Conservation (phyloP, 306 rosid species). For the Coriaria nepalensis region DNA sequence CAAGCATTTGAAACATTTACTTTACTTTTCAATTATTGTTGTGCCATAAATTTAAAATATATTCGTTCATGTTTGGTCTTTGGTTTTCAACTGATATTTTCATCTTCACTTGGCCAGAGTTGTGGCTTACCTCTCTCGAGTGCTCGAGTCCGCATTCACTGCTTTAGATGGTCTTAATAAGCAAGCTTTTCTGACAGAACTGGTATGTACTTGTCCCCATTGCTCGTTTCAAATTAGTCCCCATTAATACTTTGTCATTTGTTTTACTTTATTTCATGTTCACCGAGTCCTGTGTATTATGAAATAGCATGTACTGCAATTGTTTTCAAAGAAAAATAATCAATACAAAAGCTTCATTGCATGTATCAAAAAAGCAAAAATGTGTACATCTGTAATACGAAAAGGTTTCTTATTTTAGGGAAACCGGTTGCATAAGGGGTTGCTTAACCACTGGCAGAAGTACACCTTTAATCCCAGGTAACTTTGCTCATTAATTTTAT, state of each 20-base stretch:
- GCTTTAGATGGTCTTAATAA: constrained; percentile 95
- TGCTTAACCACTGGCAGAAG: constrained; percentile 86
- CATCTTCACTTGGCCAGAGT: constrained; percentile 45
- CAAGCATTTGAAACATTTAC: not conserved
- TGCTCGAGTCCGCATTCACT: constrained; percentile 87
- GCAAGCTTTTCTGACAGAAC: constrained; percentile 87
- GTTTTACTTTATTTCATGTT: not conserved
- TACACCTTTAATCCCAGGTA: constrained; percentile 96
- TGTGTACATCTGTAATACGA: not conserved
- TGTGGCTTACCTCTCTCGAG: constrained; percentile 96
- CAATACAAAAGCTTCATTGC: not conserved
- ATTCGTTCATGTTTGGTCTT: constrained; percentile 10
- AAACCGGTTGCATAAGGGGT: constrained; percentile 83
- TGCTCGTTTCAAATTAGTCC: not conserved
- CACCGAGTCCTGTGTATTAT: not conserved
- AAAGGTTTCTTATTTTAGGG: constrained; percentile 37
- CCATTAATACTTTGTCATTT: not conserved
- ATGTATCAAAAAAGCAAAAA: not conserved
- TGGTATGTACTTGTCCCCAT: constrained; percentile 31
- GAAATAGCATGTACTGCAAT: not conserved
- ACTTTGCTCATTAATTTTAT: constrained; percentile 16
- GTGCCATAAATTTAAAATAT: not conserved
- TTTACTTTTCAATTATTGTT: constrained; percentile 4
- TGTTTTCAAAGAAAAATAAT: no score
- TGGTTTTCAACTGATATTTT: constrained; percentile 14